These are phyloP conservation scores for Elaeis oleifera DNA, from an alignment of 202 grass and related monocot species.

Conservation along the genomic window DNA sequence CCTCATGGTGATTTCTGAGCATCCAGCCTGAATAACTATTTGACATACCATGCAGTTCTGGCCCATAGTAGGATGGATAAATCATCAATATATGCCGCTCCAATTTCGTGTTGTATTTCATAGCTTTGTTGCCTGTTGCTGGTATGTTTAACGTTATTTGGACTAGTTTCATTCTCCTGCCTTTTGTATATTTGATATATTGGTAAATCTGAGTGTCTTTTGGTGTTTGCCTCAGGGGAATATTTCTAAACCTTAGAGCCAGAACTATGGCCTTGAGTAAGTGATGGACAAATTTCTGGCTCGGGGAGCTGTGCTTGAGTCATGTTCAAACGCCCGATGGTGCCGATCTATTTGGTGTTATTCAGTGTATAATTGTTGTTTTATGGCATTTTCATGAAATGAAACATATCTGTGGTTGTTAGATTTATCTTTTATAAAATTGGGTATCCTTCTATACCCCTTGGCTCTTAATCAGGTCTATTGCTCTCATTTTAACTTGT, in stretches of 20 bases:
- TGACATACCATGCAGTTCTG: constrained; percentile 51
- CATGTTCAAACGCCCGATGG: too few species aligned
- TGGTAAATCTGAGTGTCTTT: not conserved
- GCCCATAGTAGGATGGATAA: constrained; percentile 92
- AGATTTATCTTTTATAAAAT: too few species aligned
- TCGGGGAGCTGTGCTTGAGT: too few species aligned
- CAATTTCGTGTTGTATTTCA: constrained; percentile 90
- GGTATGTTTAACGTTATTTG: constrained; percentile 33
- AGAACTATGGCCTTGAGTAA: constrained; percentile 51
- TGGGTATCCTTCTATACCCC: too few species aligned
- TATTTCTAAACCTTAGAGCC: constrained; percentile 92
- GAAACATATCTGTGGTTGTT: too few species aligned
- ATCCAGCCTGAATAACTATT: constrained; percentile 3
- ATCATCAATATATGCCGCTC: constrained; percentile 76
- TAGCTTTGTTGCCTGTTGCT: constrained; percentile 74
- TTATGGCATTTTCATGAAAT: too few species aligned
- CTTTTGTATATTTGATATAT: too few species aligned
- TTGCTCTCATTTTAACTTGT: too few species aligned
- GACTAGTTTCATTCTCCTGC: not conserved
- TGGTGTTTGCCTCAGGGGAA: constrained; percentile 40
- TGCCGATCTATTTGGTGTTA: too few species aligned
- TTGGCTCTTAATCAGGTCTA: too few species aligned
- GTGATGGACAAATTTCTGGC: not conserved
- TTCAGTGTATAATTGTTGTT: too few species aligned
- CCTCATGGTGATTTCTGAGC: not conserved